A percentile compares a stretch with the other conserved stretches of the same genome.
phyloP scores from a whole-genome alignment of 179 eudicot genomes.

The Corrigiola litoralis region DNA sequence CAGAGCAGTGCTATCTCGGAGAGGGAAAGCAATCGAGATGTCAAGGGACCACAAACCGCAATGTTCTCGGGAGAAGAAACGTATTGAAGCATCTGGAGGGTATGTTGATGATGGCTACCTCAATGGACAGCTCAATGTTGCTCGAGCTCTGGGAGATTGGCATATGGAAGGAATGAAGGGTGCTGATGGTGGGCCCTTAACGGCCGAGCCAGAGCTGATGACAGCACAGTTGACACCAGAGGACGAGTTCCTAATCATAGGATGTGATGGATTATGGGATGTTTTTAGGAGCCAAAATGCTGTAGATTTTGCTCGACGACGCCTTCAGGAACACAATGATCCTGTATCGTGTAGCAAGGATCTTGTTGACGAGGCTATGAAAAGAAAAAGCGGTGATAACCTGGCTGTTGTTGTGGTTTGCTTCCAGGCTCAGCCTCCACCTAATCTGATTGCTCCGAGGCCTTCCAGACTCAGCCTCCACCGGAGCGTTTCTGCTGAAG shows the following conservation, averaged over 20 bases:
- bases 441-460: slow-evolving; percentile 62
- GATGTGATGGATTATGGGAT: slow-evolving; percentile 96
- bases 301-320: slow-evolving; percentile 78
- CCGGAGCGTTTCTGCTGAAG: slow-evolving; percentile 82
- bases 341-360: slow-evolving; percentile 72
- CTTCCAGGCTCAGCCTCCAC: slow-evolving; percentile 66
- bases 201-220: slow-evolving; percentile 80
- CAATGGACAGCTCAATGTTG: slow-evolving; percentile 81
- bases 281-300: slow-evolving; percentile 96
- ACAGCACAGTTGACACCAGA: slow-evolving; percentile 55
- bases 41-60: slow-evolving; percentile 85
- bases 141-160: slow-evolving; percentile 97
- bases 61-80: slow-evolving; percentile 52
- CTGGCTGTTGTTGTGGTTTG: slow-evolving; percentile 77
- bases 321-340: slow-evolving; percentile 86
- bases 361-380: slow-evolving; percentile 73
- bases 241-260: slow-evolving; percentile 88
- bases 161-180: slow-evolving; percentile 84
- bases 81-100: slow-evolving; percentile 87
- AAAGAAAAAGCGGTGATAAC: slow-evolving; percentile 82
- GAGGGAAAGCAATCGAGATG: slow-evolving; percentile 86
- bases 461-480: slow-evolving; percentile 70
- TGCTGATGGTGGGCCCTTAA: slow-evolving; percentile 59
- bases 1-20: slow-evolving; percentile 77
- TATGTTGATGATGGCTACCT: slow-evolving; percentile 80